Evolutionary conservation across 192 early-diverging fungal genomes (phyloP).

Genomic region (Entomortierella parvispora): DNA sequence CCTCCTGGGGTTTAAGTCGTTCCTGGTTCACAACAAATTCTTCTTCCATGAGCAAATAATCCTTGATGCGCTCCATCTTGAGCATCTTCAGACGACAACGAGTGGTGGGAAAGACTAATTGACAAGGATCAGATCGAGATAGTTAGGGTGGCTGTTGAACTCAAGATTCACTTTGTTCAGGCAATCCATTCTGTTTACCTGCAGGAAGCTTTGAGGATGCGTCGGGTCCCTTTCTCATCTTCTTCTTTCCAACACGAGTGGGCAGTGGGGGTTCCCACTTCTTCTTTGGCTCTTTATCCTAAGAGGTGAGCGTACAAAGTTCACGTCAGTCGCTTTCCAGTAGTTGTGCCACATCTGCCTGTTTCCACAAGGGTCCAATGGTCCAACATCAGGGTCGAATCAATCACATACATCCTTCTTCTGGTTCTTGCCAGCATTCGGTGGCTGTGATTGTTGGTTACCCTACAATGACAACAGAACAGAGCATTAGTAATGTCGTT

Average conservation of each 20-base stretch:
- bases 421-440: constrained; percentile 35
- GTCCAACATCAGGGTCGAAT: neutral
- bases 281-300: constrained; percentile 89
- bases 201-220: constrained; percentile 90
- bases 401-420: constrained; percentile 48
- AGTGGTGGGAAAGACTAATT: constrained; percentile 97
- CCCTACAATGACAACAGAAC: constrained; percentile 27
- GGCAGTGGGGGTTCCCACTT: constrained; percentile 99
- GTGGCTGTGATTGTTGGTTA: constrained; percentile 51
- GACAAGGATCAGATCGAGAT: too few species aligned
- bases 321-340: neutral
- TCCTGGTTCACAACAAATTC: constrained; percentile 99
- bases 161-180: too few species aligned
- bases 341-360: neutral
- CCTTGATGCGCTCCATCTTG: constrained; percentile 98
- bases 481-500: too few species aligned
- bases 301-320: neutral
- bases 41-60: constrained; percentile 98
- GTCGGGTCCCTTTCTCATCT: constrained; percentile 91
- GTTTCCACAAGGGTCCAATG: neutral
- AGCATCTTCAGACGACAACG: constrained; percentile 97
- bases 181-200: constrained; percentile 62
- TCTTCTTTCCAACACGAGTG: constrained; percentile 99
- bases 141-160: too few species aligned
- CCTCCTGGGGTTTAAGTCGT: constrained; percentile 95